A percentile compares a stretch with the other conserved stretches of the same genome.
Conservation (phyloP, 1,284 basidiomycete genomes). For the Rhodotorula mucilaginosa region DNA sequence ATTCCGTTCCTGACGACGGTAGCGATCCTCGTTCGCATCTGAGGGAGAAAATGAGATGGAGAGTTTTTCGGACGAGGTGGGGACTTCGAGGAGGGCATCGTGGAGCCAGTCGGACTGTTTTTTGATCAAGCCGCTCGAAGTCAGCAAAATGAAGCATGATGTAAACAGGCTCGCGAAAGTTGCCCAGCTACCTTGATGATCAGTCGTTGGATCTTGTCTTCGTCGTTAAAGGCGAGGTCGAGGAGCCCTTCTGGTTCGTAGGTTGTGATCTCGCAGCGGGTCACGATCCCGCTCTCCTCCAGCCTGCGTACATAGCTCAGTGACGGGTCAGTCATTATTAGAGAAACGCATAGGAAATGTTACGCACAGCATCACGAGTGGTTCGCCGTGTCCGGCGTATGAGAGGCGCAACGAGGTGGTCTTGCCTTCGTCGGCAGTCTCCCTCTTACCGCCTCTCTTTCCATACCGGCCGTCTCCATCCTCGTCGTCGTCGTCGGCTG, state of each 20-base stretch:
- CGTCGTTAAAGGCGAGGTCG: slow-evolving; percentile 72
- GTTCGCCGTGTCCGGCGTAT: slow-evolving; percentile 74
- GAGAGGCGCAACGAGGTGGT: slow-evolving; percentile 77
- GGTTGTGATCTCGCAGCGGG: slow-evolving; percentile 81
- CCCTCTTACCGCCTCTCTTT: slow-evolving; percentile 13
- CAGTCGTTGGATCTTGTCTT: slow-evolving; percentile 69
- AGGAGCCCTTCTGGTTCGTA: slow-evolving; percentile 78
- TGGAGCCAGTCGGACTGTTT: slow-evolving; percentile 80
- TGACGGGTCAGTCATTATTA: not conserved
- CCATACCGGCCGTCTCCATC: slow-evolving; percentile 16
- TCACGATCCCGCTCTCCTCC: slow-evolving; percentile 81
- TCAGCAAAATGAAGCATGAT: not conserved
- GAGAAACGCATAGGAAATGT: not conserved
- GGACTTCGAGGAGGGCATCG: slow-evolving; percentile 84
- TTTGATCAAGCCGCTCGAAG: no score
- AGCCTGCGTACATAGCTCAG: slow-evolving; percentile 56
- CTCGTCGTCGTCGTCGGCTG: slow-evolving; percentile 17
- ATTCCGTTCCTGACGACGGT: not conserved
- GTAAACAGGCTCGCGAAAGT: no score
- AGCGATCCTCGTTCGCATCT: not conserved
- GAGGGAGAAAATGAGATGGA: slow-evolving; percentile 63
- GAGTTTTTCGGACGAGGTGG: slow-evolving; percentile 75
- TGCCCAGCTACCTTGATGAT: no score
- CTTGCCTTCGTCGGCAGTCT: slow-evolving; percentile 36
- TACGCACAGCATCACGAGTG: slow-evolving; percentile 77